Percentiles rank a stretch among this genome's conserved stretches.
phyloP scores from a whole-genome alignment of 75 land plant species.

The Pinus tabuliformis region DNA sequence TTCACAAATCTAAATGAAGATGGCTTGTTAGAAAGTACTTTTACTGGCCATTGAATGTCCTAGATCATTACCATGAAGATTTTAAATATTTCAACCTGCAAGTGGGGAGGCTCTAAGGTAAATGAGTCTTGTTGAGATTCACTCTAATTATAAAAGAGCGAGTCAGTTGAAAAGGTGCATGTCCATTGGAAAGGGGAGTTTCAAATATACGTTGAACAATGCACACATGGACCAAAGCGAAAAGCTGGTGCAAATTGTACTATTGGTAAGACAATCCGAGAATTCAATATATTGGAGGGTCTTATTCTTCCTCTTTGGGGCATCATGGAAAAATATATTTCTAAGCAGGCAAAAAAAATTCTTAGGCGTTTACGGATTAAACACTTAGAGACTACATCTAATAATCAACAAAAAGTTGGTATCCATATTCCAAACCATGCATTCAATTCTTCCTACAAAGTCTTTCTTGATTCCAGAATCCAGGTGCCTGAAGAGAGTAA shows the following conservation, averaged over 20 bases:
- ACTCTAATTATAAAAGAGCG: too few relatives aligned
- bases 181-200: too few relatives aligned
- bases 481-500: too few relatives aligned
- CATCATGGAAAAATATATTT: constrained; percentile 79
- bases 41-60: too few relatives aligned
- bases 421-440: constrained; percentile 88
- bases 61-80: too few relatives aligned
- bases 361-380: constrained; percentile 84
- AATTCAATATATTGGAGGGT: constrained; percentile 88
- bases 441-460: constrained; percentile 79
- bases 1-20: too few relatives aligned
- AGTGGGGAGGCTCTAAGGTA: too few relatives aligned
- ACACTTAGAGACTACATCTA: constrained; percentile 69
- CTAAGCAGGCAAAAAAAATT: constrained; percentile 90
- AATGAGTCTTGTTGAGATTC: too few relatives aligned
- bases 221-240: constrained; percentile 98
- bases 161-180: too few relatives aligned
- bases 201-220: constrained; percentile 29
- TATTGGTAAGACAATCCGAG: constrained; percentile 86
- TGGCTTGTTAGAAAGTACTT: too few relatives aligned
- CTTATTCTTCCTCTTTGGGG: constrained; percentile 97
- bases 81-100: too few relatives aligned
- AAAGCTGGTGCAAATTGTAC: constrained; percentile 79
- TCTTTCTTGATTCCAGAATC: constrained; percentile 4
- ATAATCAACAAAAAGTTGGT: constrained; percentile 80